A percentile compares a stretch with the other conserved stretches of the same genome.
These are phyloP conservation scores for Alternaria hordeiaustralica DNA, from an alignment of 2,329 filamentous ascomycete species.

Conservation along the genomic window DNA sequence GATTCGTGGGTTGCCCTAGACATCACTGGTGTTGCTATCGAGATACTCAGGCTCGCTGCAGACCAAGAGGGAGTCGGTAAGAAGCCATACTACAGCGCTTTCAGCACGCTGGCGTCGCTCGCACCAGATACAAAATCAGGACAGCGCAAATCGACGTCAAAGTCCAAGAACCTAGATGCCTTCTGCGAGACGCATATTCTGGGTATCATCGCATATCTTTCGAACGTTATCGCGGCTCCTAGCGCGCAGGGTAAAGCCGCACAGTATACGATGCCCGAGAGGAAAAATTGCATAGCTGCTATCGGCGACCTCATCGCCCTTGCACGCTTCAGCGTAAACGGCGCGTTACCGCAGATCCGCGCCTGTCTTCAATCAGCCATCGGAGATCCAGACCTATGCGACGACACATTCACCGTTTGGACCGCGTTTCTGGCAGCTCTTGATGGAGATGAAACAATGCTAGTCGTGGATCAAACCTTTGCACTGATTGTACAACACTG, in stretches of 20 bases:
- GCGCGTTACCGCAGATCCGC: conserved; percentile 89
- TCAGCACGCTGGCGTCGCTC: conserved; percentile 55
- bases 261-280: conserved; percentile 68
- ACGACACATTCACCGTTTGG: conserved; percentile 85
- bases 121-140: conserved; percentile 54
- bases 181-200: conserved; percentile 87
- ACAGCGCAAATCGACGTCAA: conserved; percentile 53
- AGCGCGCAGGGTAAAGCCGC: conserved; percentile 46
- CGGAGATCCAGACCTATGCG: conserved; percentile 73
- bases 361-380: conserved; percentile 90
- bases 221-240: conserved; percentile 76
- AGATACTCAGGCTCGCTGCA: conserved; percentile 80
- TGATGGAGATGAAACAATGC: conserved; percentile 74
- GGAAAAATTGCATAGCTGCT: conserved; percentile 77
- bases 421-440: conserved; percentile 76
- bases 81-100: conserved; percentile 60
- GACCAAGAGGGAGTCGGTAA: conserved; percentile 66
- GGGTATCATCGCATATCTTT: conserved; percentile 83
- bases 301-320: conserved; percentile 87
- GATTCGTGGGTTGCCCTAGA: conserved; percentile 75
- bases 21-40: conserved; percentile 75
- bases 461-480: conserved; percentile 86
- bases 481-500: conserved; percentile 86
- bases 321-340: conserved; percentile 73
- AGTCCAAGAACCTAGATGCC: conserved; percentile 66